These are phyloP conservation scores for Trametes gibbosa DNA, from an alignment of 768 basidiomycete species.

Conservation along the genomic window DNA sequence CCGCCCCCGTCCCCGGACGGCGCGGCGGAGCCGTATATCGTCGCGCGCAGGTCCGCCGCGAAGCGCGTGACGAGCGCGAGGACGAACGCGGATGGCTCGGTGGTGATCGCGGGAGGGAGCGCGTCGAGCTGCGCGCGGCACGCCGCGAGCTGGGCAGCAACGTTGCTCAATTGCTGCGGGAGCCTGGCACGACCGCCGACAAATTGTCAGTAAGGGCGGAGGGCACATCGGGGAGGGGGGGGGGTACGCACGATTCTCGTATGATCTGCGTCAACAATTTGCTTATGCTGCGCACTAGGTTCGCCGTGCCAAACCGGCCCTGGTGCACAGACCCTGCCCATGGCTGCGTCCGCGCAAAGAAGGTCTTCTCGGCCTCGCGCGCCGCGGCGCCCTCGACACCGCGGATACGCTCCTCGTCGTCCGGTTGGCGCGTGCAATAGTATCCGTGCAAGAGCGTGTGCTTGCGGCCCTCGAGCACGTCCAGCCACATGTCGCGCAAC, in stretches of 20 bases:
- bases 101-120: slow-evolving; percentile 15
- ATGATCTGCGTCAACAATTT: slow-evolving; percentile 40
- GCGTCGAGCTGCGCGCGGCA: slow-evolving; percentile 9
- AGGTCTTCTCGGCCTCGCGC: slow-evolving; percentile 39
- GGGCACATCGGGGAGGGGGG: not conserved
- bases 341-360: slow-evolving; percentile 47
- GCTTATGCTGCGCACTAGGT: slow-evolving; percentile 53
- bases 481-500: slow-evolving; percentile 44
- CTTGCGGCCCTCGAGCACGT: slow-evolving; percentile 47
- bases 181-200: slow-evolving; percentile 5
- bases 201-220: too few relatives aligned
- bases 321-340: slow-evolving; percentile 49
- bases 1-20: too few relatives aligned
- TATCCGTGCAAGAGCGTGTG: slow-evolving; percentile 48
- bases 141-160: slow-evolving; percentile 8
- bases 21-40: too few relatives aligned
- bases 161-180: slow-evolving; percentile 11
- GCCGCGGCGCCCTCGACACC: slow-evolving; percentile 38
- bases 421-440: slow-evolving; percentile 64
- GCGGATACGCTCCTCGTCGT: slow-evolving; percentile 51
- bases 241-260: not conserved
- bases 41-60: slow-evolving; percentile 4
- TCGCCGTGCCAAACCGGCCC: slow-evolving; percentile 53
- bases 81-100: slow-evolving; percentile 20
- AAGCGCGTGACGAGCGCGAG: slow-evolving; percentile 18